Evolutionary conservation across 2,329 filamentous ascomycete species (phyloP).

Genomic region (Colletotrichum euphorbiae): DNA sequence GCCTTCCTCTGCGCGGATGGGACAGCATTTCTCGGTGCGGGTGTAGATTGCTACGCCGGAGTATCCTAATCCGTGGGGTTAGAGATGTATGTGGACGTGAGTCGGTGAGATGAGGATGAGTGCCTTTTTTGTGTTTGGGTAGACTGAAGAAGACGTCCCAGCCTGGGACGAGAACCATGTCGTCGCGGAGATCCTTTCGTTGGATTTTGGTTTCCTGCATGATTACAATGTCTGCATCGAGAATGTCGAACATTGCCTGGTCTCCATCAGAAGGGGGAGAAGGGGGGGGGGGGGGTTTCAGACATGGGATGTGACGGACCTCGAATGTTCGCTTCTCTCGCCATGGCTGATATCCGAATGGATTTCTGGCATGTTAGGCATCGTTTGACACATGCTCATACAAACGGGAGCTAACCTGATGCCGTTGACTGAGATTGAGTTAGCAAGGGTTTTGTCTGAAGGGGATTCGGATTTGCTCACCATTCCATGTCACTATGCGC

Average conservation of each 20-base stretch:
- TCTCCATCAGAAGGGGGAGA: conserved; percentile 29
- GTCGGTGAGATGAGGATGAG: background rate
- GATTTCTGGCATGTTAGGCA: conserved; percentile 67
- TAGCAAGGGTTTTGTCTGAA: conserved; percentile 38
- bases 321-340: conserved; percentile 76
- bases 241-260: conserved; percentile 91
- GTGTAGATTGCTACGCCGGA: conserved; percentile 97
- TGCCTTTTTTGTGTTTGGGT: conserved; percentile 92
- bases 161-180: conserved; percentile 93
- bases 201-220: conserved; percentile 99
- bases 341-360: conserved; percentile 89
- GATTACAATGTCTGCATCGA: conserved; percentile 92
- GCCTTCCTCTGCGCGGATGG: conserved; percentile 94
- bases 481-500: conserved; percentile 89
- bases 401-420: conserved; percentile 68
- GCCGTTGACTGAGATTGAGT: conserved; percentile 73
- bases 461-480: conserved; percentile 56
- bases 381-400: background rate
- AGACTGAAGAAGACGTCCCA: conserved; percentile 98
- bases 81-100: background rate
- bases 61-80: conserved; percentile 71
- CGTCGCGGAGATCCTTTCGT: conserved; percentile 88
- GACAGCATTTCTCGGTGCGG: conserved; percentile 84
- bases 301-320: conserved; percentile 53
- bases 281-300: conserved; percentile 12